Base-by-base conservation (phyloP, 139 green algal genomes). In the Chlamydomonas eustigma region DNA sequence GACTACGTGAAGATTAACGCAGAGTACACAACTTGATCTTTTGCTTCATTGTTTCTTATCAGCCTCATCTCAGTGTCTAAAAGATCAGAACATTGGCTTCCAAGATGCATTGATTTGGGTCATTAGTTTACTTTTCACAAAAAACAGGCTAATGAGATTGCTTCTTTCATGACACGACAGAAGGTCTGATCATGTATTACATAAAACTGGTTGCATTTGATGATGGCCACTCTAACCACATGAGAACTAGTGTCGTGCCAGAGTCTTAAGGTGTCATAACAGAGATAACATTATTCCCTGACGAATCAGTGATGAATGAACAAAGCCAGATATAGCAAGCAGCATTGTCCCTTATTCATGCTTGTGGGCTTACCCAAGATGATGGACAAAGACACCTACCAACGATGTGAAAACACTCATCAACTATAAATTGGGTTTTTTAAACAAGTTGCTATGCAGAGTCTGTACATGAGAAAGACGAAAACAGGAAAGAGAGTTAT, bases 1-100 rank as follows among this genome's bases (percentile, higher is more conserved):
- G 93, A 98, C 70, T 97, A 98, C 67, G 94, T 98, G n/a, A 80
- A 80, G 76, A 80, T 80, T 36, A 80, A 80, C 51, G 76, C 76
- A 1, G 75, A 79, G 39, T 79, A 79, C 74, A 79, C 74, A 38
- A 79, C 74, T 8, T 79, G 37, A 71, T n/a, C n/a, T n/a, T n/a
- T n/a, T n/a, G n/a, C n/a, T n/a, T n/a, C n/a, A n/a, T n/a, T n/a
- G n/a, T n/a, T n/a, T n/a, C n/a, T n/a, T n/a, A n/a, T n/a, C n/a
- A n/a, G n/a, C n/a, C n/a, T n/a, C n/a, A n/a, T n/a, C n/a, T n/a
- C n/a, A n/a, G n/a, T n/a, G n/a, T n/a, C n/a, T n/a, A 18, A 58
- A 12, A 18, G 44, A 18, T 58, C 44, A 12, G 18, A 12, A 58
- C 44, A 18, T 18, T 12, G 18, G 44, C 44, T 12, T 18, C 12